Conservation (phyloP, 192 early-diverging fungal species). For the Coemansia sp. region DNA sequence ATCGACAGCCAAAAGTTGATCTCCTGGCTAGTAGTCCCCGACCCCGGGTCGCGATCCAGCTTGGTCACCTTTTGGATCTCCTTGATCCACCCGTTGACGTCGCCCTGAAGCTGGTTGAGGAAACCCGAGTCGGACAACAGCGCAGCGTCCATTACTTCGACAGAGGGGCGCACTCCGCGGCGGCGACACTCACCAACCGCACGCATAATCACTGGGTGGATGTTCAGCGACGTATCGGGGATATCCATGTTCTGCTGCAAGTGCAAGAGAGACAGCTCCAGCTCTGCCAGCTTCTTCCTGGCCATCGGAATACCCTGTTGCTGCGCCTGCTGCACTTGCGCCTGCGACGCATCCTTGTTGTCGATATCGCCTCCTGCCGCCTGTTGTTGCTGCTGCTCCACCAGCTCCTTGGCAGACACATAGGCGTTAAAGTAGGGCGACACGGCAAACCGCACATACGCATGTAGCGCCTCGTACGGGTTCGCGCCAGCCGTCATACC, state of each 20-base stretch:
- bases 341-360: constrained; percentile 62
- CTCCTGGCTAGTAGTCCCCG: constrained; percentile 94
- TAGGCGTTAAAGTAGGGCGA: constrained; percentile 97
- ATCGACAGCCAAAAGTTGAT: constrained; percentile 99
- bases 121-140: constrained; percentile 83
- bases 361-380: constrained; percentile 58
- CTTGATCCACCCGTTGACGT: constrained; percentile 99
- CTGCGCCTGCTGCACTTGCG: constrained; percentile 8
- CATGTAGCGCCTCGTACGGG: constrained; percentile 90
- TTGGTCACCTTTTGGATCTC: constrained; percentile 99
- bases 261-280: constrained; percentile 92
- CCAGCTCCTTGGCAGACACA: constrained; percentile 71
- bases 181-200: constrained; percentile 73
- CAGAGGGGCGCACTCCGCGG: constrained; percentile 66
- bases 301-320: constrained; percentile 87
- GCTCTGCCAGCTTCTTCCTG: constrained; percentile 98
- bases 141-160: constrained; percentile 73
- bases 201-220: constrained; percentile 81
- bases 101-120: constrained; percentile 91
- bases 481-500: constrained; percentile 50
- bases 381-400: constrained; percentile 33
- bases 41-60: constrained; percentile 87
- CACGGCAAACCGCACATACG: constrained; percentile 92
- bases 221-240: constrained; percentile 85
- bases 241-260: constrained; percentile 99